Conservation (phyloP, 176 grass and related monocot genomes). For the Oryza australiensis region DNA sequence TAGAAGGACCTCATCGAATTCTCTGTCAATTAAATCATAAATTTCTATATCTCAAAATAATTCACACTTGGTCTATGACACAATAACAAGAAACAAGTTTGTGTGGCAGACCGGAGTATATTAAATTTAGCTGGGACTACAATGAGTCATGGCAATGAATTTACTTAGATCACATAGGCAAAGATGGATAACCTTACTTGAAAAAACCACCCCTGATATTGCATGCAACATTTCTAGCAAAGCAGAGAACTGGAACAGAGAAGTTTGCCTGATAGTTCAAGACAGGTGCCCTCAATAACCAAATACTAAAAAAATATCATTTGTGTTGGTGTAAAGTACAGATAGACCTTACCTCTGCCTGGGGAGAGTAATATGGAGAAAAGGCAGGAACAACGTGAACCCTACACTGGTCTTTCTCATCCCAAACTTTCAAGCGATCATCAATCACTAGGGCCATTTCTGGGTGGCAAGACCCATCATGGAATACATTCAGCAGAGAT, state of each 20-base stretch:
- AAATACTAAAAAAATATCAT: constrained; percentile 26
- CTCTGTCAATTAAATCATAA: constrained; percentile 48
- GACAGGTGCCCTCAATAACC: constrained; percentile 29
- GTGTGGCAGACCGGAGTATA: background rate
- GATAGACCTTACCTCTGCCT: constrained; percentile 60
- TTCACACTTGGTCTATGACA: constrained; percentile 8
- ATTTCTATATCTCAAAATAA: constrained; percentile 1
- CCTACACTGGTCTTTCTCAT: constrained; percentile 71
- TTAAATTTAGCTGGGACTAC: constrained; percentile 17
- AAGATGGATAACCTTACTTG: constrained; percentile 58
- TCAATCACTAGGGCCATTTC: constrained; percentile 82
- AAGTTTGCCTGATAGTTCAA: constrained; percentile 52
- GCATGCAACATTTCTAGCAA: constrained; percentile 89
- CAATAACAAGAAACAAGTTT: constrained; percentile 30
- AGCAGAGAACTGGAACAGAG: constrained; percentile 63
- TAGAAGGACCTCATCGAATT: constrained; percentile 74
- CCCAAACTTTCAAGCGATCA: constrained; percentile 85
- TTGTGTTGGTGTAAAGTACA: constrained; percentile 27
- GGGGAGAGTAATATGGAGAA: constrained; percentile 76
- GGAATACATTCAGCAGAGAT: constrained; percentile 76
- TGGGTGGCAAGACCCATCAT: constrained; percentile 69
- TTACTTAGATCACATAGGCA: constrained; percentile 13
- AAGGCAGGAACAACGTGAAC: constrained; percentile 86
- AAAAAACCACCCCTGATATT: constrained; percentile 83
- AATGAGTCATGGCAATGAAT: constrained; percentile 7